Conservation (phyloP, 2,329 filamentous ascomycete species). For the Fusarium temperatum region DNA sequence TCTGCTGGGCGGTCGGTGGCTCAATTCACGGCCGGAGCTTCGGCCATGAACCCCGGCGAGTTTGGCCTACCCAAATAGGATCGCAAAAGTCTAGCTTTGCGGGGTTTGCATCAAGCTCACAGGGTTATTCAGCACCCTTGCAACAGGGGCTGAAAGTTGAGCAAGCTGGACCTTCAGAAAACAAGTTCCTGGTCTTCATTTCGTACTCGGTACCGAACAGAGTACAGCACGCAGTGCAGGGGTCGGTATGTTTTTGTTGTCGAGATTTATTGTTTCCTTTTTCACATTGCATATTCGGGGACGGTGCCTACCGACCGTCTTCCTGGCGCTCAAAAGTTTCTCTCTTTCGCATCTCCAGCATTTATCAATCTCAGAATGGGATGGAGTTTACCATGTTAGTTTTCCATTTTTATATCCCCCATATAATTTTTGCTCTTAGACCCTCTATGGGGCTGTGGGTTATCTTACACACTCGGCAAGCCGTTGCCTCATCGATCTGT, state of each 20-base stretch:
- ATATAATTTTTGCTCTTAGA: neutral
- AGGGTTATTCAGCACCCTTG: constrained; percentile 30
- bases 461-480: neutral
- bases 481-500: neutral
- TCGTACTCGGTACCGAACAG: constrained; percentile 26
- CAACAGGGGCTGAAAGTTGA: neutral
- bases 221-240: constrained; percentile 32
- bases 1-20: neutral
- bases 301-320: constrained; percentile 1
- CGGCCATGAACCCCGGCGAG: constrained; percentile 27
- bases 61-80: constrained; percentile 30
- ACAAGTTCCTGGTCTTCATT: constrained; percentile 10
- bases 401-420: neutral
- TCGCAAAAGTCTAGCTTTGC: constrained; percentile 36
- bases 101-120: constrained; percentile 34
- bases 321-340: constrained; percentile 42
- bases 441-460: neutral
- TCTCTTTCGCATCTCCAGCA: constrained; percentile 28
- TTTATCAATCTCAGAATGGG: constrained; percentile 21
- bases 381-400: constrained; percentile 29
- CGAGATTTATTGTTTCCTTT: constrained; percentile 9
- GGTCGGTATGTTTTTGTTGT: constrained; percentile 5
- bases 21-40: constrained; percentile 21
- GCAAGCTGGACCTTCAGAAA: constrained; percentile 6
- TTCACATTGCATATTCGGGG: constrained; percentile 23